Evolutionary conservation across 2,329 filamentous ascomycete species (phyloP), one percentile per base, ranked within the genome.

Genomic region (Verruconis gallopava): DNA sequence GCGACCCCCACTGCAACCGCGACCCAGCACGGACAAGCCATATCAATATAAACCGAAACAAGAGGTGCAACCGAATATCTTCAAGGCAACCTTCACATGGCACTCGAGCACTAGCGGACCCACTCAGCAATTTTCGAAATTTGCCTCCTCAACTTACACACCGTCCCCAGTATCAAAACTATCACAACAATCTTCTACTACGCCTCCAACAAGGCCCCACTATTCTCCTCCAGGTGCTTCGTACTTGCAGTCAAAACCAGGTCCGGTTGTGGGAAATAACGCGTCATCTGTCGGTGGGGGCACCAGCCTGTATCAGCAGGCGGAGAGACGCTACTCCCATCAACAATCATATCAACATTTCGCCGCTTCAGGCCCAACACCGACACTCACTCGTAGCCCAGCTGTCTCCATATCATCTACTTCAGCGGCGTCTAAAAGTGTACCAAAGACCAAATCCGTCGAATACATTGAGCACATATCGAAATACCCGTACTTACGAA

Each of bases 31-130:
- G 45, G 3, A 37, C 45, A 73, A 66, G 52, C 70, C 71, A 4
- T 73, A 74, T 46, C 59, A 65, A 22, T 73, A 74, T 53, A 73
- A 75, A 48, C 69, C 70, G 1, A 56, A 62, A 46, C 62, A 61
- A 17, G 55, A 61, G 45, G 62, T 60, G n/a, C 25, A 17, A 34
- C 6, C 25, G 1, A 18, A 12, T 11, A 35, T 18, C 25, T 12
- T 36, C 14, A 25, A 40, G 14, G 25, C 4, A 4, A 36, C 32
- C 13, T 21, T 21, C 15, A 38, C 35, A 30, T 30, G 25, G 25
- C 25, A 30, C 9, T 9, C n/a, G 9, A 30, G n/a, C 25, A 30
- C 25, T 9, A 30, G 25, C 25, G n/a, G 25, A 9, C n/a, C 25
- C 9, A 9, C 6, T 30, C 9, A n/a, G 6, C 25, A 30, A n/a